A percentile compares a stretch with the other conserved stretches of the same genome.
These are phyloP conservation scores for Aspergillus sparsus DNA, from an alignment of 495 filamentous ascomycete species.

Conservation along the genomic window DNA sequence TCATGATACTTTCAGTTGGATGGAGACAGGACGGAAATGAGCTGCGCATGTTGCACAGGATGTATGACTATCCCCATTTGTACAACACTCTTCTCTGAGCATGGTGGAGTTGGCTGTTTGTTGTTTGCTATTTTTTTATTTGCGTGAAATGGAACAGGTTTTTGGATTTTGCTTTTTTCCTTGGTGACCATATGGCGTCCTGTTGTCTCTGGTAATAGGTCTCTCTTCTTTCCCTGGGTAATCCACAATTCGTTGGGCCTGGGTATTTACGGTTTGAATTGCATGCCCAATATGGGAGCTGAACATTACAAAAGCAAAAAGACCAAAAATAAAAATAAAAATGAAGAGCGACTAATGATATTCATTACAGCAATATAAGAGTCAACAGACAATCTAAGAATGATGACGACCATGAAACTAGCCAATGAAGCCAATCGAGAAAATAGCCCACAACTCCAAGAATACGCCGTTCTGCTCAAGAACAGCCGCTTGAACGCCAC, in stretches of 20 bases:
- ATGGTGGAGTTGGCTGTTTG: constrained; percentile 34
- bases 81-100: constrained; percentile 45
- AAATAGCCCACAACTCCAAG: constrained; percentile 26
- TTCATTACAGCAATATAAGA: constrained; percentile 21
- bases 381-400: constrained; percentile 12
- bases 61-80: constrained; percentile 25
- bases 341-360: not conserved
- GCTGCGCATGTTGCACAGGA: constrained; percentile 24
- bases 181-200: too few relatives aligned
- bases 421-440: not conserved
- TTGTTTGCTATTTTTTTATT: not conserved
- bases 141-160: not conserved
- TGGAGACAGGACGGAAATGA: constrained; percentile 10
- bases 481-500: constrained; percentile 21
- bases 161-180: too few relatives aligned
- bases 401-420: not conserved
- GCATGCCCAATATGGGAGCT: too few relatives aligned
- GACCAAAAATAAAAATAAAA: not conserved
- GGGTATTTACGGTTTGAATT: too few relatives aligned
- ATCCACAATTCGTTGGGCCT: too few relatives aligned
- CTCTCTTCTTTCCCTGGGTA: too few relatives aligned
- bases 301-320: too few relatives aligned
- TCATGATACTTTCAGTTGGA: not conserved
- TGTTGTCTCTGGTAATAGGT: too few relatives aligned
- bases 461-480: constrained; percentile 27